A percentile compares a stretch with the other conserved stretches of the same genome.
Evolutionary conservation across 1,284 basidiomycete species (phyloP).

Genomic region (Neotropicomus parvogracilis): DNA sequence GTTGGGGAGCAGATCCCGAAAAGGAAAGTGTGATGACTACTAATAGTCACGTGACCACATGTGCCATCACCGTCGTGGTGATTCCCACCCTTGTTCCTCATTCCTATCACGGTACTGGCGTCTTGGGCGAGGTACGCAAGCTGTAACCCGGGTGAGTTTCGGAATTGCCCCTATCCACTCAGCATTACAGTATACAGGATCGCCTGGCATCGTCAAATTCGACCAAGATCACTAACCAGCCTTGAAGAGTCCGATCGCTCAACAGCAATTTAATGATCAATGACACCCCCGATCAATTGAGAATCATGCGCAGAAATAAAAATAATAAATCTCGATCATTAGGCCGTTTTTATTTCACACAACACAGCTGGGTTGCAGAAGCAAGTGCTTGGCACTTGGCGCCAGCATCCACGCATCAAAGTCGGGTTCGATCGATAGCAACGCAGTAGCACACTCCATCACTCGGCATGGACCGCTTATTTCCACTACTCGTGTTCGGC

Average conservation of each 20-base stretch:
- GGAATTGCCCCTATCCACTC: no score
- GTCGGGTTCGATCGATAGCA: not conserved
- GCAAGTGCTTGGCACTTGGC: not conserved
- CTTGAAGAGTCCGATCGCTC: no score
- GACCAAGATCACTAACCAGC: no score
- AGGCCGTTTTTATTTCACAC: not conserved
- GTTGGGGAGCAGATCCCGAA: no score
- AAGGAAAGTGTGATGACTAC: not conserved
- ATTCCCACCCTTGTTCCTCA: no score
- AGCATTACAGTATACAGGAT: no score
- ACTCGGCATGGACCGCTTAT: not conserved
- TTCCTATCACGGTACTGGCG: no score
- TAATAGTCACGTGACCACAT: conserved; percentile 13
- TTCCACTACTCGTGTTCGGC: not conserved
- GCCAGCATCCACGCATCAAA: not conserved
- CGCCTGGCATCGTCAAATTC: no score
- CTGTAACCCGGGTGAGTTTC: not conserved
- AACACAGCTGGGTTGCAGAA: not conserved
- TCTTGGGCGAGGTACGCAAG: not conserved
- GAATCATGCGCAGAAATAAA: no score
- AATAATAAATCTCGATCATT: not conserved
- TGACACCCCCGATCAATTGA: no score
- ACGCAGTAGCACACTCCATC: not conserved
- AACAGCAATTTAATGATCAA: no score
- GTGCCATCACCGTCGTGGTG: no score